phyloP scores from a whole-genome alignment of 2,329 filamentous ascomycete genomes.

The Pseudocercospora fuligena region DNA sequence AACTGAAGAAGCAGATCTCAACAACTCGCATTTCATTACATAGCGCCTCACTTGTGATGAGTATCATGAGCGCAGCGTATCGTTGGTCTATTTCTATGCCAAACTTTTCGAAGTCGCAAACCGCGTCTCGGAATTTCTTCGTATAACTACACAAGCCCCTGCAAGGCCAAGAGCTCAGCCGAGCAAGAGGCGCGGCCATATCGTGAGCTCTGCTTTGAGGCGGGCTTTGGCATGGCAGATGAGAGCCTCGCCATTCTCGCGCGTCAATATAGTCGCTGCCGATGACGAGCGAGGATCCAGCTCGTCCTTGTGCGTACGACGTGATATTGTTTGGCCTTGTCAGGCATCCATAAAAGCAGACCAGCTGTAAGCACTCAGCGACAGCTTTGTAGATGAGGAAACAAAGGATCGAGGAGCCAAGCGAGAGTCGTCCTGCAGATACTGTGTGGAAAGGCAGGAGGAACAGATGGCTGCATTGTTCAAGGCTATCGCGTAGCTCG shows the following conservation, averaged over 20 bases:
- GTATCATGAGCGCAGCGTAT: background rate
- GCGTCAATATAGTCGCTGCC: background rate
- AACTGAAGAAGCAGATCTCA: background rate
- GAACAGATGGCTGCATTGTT: background rate
- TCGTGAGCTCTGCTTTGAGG: background rate
- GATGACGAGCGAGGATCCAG: background rate
- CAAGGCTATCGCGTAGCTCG: conserved; percentile 16
- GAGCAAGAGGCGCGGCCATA: background rate
- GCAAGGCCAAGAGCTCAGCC: conserved; percentile 5
- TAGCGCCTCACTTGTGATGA: background rate
- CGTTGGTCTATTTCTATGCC: background rate
- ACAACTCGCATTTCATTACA: background rate
- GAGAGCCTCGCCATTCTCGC: background rate
- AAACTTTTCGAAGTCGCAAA: background rate
- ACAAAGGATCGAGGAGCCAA: background rate
- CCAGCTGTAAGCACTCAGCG: background rate
- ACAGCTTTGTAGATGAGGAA: background rate
- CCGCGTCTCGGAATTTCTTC: no score
- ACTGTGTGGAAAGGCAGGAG: background rate
- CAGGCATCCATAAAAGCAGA: background rate
- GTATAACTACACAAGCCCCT: background rate
- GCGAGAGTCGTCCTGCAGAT: background rate
- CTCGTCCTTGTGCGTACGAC: background rate
- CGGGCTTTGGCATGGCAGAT: background rate
- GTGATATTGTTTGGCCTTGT: background rate